Base-by-base conservation (phyloP, 1,284 basidiomycete species). In the Gymnopus androsaceus region DNA sequence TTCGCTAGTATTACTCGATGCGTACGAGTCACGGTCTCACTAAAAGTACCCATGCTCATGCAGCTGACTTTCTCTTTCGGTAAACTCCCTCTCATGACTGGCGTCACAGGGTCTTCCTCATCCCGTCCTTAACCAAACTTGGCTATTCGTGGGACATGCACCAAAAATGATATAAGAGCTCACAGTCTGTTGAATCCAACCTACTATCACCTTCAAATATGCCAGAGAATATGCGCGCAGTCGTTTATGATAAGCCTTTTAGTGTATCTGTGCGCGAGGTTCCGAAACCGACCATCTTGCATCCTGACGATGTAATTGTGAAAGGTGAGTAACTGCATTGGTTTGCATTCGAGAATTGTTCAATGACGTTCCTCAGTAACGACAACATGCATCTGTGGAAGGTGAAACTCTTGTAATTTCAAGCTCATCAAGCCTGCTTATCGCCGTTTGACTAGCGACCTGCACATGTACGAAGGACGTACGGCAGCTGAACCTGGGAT, bases 381-480 rank as follows among this genome's bases (percentile, higher is more conserved):
- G 11, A 81, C 80, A 2, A 72, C 75, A 33, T 78, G 77, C 52
- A 79, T 80, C 56, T 80, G 78, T 55, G 78, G 78, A 59, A 80
- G 77, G 76, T 75, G 34, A 34, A 47, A n/a, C 23, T n/a, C 21
- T 34, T 23, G 4, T 14, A 36, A 23, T 27, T 17, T 8, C 11
- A 27, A 9, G 23, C n/a, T 42, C 9, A 25, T 3, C 4, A 11
- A 6, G 21, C 7, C 17, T 3, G 8, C 23, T 28, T n/a, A 25
- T 25, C 19, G 23, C 14, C 27, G 8, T 27, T 41, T 41, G 11
- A 23, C n/a, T 45, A 79, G 78, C 49, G 80, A 82, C 59, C 61
- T 81, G 54, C 78, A 81, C 57, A 81, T 81, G 78, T 81, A 81
- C 62, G 78, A 82, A 67, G 80, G 80, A 11, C 77, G 80, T 56